Base-by-base conservation (phyloP, 371 early-diverging fungal species). In the Mucor lusitanicus region DNA sequence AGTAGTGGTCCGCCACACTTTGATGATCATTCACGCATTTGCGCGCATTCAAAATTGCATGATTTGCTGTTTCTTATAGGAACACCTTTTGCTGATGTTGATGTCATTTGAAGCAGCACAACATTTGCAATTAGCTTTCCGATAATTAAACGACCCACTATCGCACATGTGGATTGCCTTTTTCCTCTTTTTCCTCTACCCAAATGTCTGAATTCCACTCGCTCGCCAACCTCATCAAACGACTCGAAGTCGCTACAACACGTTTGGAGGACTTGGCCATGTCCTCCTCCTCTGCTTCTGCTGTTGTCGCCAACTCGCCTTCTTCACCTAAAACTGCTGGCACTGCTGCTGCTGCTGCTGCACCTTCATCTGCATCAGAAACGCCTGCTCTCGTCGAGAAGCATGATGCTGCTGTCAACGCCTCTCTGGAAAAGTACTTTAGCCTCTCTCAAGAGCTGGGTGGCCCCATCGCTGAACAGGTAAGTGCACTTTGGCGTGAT, bases 181-280 rank as follows among this genome's bases (percentile, higher is more conserved):
- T 65, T 48, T 42, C 37, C 44, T 12, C 21, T 53, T 48, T 44
- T 37, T 39, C 11, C 48, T 48, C 42, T 35, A 19, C 21, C 30
- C 27, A 70, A 68, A 89, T 89, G 89, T 76, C 88, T 68, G 90
- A 89, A 72, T 83, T 86, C 61, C 85, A 85, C 50, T 86, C 87
- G 15, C 81, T 95, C 59, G 83, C 89, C 6, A 79, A 86, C 28
- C 87, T 96, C 59, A 81, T 95, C 63, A 91, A 90, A 73, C 87
- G 97, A 15, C 83, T 96, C 27, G 97, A 96, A 79, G 86, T 90
- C 11, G 95, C 94, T 40, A 94, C 95, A 9, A 84, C 87, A 37
- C 90, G 92, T 57, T 83, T 96, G 42, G 97, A 96, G 64, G 91
- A 90, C 67, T 76, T 93, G 64, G 90, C 94, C 39, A 79, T 85